Conservation (phyloP, 306 rosid species). For the Lathyrus sativus region DNA sequence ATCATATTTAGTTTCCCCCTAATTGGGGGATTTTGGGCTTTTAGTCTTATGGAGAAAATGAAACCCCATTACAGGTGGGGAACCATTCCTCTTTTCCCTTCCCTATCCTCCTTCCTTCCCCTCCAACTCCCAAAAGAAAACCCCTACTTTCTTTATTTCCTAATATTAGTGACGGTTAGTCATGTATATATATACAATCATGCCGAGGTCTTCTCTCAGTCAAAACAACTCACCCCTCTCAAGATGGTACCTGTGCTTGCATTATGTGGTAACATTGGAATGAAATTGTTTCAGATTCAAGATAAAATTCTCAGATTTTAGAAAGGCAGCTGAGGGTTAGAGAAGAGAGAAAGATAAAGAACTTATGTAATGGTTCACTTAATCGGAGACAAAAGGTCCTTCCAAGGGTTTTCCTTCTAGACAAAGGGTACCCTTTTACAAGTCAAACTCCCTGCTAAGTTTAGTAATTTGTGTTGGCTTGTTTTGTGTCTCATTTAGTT, state of each 20-base stretch:
- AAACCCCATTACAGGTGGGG: neutral
- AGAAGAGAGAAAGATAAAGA: neutral
- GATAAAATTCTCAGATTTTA: slow-evolving; percentile 9
- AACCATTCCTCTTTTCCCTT: neutral
- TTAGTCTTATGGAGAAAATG: neutral
- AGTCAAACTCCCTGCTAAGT: neutral
- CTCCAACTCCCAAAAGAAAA: neutral
- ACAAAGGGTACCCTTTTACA: slow-evolving; percentile 10
- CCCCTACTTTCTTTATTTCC: neutral
- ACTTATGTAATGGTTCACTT: neutral
- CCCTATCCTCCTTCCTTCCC: neutral
- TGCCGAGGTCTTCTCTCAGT: neutral
- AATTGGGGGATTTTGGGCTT: neutral
- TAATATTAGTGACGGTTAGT: neutral
- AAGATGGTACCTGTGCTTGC: neutral
- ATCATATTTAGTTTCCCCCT: neutral
- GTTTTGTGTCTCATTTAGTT: neutral
- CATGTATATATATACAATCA: neutral
- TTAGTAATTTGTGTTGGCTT: slow-evolving; percentile 15
- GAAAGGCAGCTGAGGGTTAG: neutral
- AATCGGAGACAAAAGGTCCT: slow-evolving; percentile 24
- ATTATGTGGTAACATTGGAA: neutral
- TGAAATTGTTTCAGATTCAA: neutral
- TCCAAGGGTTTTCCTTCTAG: neutral
- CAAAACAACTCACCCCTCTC: neutral